These are phyloP conservation scores for Ilex aquifolium DNA, from an alignment of 257 asterid genomes.

Conservation along the genomic window DNA sequence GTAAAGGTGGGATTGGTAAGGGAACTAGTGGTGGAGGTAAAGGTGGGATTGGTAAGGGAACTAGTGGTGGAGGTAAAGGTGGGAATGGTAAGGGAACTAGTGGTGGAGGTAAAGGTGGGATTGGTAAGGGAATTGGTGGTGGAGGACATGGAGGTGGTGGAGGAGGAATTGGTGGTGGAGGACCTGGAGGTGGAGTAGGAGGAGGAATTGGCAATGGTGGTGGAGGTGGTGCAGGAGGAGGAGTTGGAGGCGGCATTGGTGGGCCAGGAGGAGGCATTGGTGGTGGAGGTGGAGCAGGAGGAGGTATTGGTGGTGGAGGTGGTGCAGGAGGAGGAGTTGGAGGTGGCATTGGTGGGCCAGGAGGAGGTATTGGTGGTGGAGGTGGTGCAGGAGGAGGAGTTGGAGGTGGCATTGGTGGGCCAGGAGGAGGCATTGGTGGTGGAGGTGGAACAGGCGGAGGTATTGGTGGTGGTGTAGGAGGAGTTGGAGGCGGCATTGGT, in stretches of 20 bases:
- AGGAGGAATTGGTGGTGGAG: background rate
- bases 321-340: slow-evolving; percentile 2
- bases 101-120: too few species aligned
- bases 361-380: background rate
- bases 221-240: background rate
- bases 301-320: slow-evolving; percentile 4
- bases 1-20: too few species aligned
- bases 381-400: slow-evolving; percentile 6
- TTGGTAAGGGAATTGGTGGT: too few species aligned
- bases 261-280: slow-evolving; percentile 1
- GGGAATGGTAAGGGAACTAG: too few species aligned
- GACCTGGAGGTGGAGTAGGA: background rate
- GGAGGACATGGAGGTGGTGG: too few species aligned
- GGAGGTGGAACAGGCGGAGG: slow-evolving; percentile 8
- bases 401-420: slow-evolving; percentile 12
- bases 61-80: too few species aligned
- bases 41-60: too few species aligned
- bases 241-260: background rate
- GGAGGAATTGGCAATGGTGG: slow-evolving; percentile 4
- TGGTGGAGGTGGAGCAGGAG: background rate
- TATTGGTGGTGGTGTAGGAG: slow-evolving; percentile 9
- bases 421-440: slow-evolving; percentile 11
- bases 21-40: too few species aligned
- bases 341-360: slow-evolving; percentile 16
- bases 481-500: too few species aligned